A percentile compares a stretch with the other conserved stretches of the same genome.
phyloP scores from a whole-genome alignment of 345 rosid genomes.

The Salix brachista region DNA sequence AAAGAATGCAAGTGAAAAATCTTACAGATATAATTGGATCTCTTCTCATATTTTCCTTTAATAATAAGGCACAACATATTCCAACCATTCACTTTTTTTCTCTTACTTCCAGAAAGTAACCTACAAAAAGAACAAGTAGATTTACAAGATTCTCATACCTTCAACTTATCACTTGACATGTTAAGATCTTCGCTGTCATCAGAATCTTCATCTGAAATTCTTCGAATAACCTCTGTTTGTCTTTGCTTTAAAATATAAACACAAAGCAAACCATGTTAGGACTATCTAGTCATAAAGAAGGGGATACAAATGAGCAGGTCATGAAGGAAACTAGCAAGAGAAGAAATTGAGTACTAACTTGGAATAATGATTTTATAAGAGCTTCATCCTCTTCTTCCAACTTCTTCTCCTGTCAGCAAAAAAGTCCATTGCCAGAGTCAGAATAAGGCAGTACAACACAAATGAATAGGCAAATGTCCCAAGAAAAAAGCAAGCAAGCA shows the following conservation, averaged over 20 bases:
- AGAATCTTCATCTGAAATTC: conserved; percentile 55
- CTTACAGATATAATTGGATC: not conserved
- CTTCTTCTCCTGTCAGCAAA: conserved; percentile 43
- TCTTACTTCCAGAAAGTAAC: not conserved
- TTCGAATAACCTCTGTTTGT: conserved; percentile 45
- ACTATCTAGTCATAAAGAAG: not conserved
- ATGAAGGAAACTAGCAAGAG: not conserved
- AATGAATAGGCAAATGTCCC: not conserved
- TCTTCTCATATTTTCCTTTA: too few species aligned
- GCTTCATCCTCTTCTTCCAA: conserved; percentile 72
- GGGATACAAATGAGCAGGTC: not conserved
- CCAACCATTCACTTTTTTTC: not conserved
- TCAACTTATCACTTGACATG: conserved; percentile 10
- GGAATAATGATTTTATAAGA: conserved; percentile 59
- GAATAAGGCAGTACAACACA: not conserved
- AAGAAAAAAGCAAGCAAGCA: not conserved
- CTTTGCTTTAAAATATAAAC: conserved; percentile 24
- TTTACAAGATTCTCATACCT: conserved; percentile 17
- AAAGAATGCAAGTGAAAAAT: not conserved
- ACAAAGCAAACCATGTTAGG: not conserved
- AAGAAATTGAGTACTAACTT: conserved; percentile 33
- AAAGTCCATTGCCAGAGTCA: not conserved
- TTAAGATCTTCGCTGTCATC: conserved; percentile 22
- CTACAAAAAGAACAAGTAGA: not conserved
- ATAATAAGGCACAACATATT: not conserved